Base-by-base conservation (phyloP, 1,284 basidiomycete genomes). In the Entoloma clypeatum region DNA sequence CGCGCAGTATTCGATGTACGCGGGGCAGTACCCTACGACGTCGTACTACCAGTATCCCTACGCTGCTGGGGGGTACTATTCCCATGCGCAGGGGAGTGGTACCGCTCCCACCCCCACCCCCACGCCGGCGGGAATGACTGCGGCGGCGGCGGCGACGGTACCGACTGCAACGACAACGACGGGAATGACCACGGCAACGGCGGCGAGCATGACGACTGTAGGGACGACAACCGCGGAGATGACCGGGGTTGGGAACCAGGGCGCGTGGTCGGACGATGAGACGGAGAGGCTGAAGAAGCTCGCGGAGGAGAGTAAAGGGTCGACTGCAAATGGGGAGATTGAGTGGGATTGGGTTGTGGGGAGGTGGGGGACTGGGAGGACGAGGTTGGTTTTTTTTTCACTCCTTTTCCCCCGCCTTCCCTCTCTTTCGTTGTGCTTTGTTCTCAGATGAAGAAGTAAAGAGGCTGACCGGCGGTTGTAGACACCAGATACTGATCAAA, bases 401-500 rank as follows among this genome's bases (percentile, higher is more conserved):
- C 23, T 7, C 4, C 5, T 19, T 3, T 17, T 26, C 3, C 16
- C 19, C 22, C 23, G 6, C 19, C 16, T 26, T 13, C 7, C n/a
- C n/a, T n/a, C n/a, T n/a, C n/a, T n/a, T n/a, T n/a, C n/a, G n/a
- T n/a, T n/a, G n/a, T n/a, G n/a, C n/a, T n/a, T n/a, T n/a, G n/a
- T n/a, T n/a, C n/a, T n/a, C n/a, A n/a, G n/a, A n/a, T n/a, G n/a
- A n/a, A n/a, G n/a, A n/a, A n/a, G n/a, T n/a, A n/a, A n/a, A n/a
- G n/a, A n/a, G n/a, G n/a, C n/a, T n/a, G n/a, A n/a, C n/a, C n/a
- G n/a, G n/a, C n/a, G n/a, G n/a, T 11, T 44, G 5, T 50, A 87
- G 84, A 53, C 83, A 86, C 52, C 85, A 88, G 59, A 86, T 88
- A 39, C 63, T 87, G 22, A 74, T 86, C 48, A 86, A 86, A 58